Percentiles rank a stretch among this genome's conserved stretches.
phyloP scores from a whole-genome alignment of 768 basidiomycete species.

The Leccinum uliginosum region DNA sequence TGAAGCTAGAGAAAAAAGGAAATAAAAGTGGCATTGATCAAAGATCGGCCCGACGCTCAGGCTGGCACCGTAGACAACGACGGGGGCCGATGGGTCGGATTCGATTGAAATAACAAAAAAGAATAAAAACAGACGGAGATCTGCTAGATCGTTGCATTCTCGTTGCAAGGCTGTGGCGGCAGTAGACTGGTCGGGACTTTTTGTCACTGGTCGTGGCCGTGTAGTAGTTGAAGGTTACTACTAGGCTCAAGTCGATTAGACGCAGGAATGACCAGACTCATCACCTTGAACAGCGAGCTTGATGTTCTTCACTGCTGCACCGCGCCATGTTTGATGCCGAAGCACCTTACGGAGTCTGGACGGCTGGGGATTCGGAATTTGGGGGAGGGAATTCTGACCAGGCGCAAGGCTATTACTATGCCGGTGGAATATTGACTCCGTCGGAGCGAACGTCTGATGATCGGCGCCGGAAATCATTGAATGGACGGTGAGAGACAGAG shows the following conservation, averaged over 20 bases:
- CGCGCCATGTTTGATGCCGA: not conserved
- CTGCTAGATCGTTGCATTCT: too few species aligned
- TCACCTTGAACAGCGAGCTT: not conserved
- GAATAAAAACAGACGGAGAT: too few species aligned
- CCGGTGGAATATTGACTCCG: not conserved
- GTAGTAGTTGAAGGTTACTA: not conserved
- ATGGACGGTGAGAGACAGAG: not conserved
- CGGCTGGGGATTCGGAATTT: not conserved
- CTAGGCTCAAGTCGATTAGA: not conserved
- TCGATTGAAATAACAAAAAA: not conserved
- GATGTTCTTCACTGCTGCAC: not conserved
- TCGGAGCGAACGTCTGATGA: not conserved
- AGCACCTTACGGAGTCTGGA: not conserved
- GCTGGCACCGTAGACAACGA: too few species aligned
- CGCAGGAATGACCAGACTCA: not conserved
- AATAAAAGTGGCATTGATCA: not conserved
- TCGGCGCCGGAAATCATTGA: not conserved
- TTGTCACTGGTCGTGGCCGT: too few species aligned
- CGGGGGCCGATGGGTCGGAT: not conserved
- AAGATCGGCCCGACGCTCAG: too few species aligned
- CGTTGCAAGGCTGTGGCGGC: too few species aligned
- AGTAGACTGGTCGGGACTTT: too few species aligned
- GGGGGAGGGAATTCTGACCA: not conserved
- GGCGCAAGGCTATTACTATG: not conserved
- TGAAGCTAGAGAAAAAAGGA: not conserved